Conservation (phyloP, 2,329 filamentous ascomycete genomes). For the Cladophialophora immunda region DNA sequence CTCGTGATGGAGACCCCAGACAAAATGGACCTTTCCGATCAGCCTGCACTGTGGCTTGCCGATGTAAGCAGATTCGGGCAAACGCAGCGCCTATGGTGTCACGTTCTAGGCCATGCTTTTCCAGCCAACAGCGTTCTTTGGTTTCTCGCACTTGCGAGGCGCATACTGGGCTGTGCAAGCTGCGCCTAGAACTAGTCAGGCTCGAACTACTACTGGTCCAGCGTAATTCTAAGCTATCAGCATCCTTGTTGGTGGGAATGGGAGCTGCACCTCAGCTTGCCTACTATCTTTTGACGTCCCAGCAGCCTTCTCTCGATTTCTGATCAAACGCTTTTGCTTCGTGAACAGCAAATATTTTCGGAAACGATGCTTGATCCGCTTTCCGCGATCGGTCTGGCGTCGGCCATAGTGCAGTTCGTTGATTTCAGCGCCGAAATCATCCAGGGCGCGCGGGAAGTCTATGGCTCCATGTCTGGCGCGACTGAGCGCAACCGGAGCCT, state of each 20-base stretch:
- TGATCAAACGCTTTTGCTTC: background rate
- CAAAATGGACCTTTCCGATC: background rate
- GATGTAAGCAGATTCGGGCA: background rate
- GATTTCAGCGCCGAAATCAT: slow-evolving; percentile 1
- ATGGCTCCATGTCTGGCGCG: background rate
- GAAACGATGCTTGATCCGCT: background rate
- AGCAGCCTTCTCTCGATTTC: background rate
- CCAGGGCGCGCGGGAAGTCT: background rate
- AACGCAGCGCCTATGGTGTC: background rate
- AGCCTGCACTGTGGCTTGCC: background rate
- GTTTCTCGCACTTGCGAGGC: background rate
- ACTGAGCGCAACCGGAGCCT: background rate
- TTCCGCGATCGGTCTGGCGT: background rate
- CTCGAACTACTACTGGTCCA: background rate
- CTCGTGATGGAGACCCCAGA: background rate
- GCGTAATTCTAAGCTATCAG: background rate
- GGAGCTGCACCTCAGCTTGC: background rate
- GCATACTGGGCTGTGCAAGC: background rate
- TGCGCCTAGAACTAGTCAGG: background rate
- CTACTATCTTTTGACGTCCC: background rate
- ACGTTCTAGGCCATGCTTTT: background rate
- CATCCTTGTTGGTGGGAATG: background rate
- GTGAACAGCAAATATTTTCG: background rate
- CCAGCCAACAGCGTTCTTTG: background rate
- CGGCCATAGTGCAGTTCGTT: background rate